A percentile compares a stretch with the other conserved stretches of the same genome.
phyloP scores from a whole-genome alignment of 331 rosid species.

The Quercus lobata region DNA sequence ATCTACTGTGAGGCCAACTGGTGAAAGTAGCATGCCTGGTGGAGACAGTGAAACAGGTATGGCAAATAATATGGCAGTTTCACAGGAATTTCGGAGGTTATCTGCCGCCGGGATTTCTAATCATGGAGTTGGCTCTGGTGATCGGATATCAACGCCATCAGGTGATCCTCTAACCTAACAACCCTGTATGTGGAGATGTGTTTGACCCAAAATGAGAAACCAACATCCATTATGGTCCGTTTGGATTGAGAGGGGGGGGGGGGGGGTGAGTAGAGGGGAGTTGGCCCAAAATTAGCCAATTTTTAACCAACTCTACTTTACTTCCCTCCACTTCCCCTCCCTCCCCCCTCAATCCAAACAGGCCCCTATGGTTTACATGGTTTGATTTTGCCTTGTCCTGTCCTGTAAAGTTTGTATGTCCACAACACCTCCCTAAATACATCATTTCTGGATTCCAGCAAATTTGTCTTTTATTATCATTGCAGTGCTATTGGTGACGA shows the following conservation, averaged over 20 bases:
- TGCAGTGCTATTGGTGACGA: background rate
- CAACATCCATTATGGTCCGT: background rate
- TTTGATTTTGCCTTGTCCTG: background rate
- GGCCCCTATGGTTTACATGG: too few species aligned
- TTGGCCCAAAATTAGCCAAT: too few species aligned
- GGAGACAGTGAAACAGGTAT: constrained; percentile 68
- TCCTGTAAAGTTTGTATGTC: background rate
- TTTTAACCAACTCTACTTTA: too few species aligned
- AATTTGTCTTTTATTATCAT: background rate
- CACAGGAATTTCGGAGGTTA: constrained; percentile 52
- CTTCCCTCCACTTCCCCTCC: too few species aligned
- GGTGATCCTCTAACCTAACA: constrained; percentile 36
- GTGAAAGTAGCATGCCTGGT: constrained; percentile 41
- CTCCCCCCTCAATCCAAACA: too few species aligned
- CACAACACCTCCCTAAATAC: background rate
- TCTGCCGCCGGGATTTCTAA: constrained; percentile 46
- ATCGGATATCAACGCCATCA: constrained; percentile 40
- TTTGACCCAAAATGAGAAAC: background rate
- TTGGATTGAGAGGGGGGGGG: background rate
- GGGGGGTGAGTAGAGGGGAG: too few species aligned
- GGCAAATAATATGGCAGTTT: constrained; percentile 35
- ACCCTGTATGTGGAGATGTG: background rate
- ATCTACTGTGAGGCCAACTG: constrained; percentile 38
- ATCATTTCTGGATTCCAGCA: background rate
- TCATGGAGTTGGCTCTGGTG: constrained; percentile 43